These are phyloP conservation scores for Stromatinia cepivora DNA, from an alignment of 2,329 filamentous ascomycete species.

Conservation along the genomic window DNA sequence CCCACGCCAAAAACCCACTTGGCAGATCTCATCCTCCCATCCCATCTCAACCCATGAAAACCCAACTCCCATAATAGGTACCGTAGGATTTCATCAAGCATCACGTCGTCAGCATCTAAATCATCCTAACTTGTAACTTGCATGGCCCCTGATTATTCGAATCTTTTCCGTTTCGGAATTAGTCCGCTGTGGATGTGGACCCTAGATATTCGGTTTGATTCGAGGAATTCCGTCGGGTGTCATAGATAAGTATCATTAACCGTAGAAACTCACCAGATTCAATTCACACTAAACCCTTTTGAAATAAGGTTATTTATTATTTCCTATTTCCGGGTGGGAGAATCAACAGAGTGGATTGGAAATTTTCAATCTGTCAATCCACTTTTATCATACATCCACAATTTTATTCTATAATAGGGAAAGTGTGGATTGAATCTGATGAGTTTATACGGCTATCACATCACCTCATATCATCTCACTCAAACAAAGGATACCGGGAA, in stretches of 20 bases:
- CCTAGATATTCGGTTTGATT: neutral
- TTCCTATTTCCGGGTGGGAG: too few species aligned
- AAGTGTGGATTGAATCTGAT: neutral
- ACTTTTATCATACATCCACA: too few species aligned
- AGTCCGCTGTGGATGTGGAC: neutral
- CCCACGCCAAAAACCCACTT: neutral
- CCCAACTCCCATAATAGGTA: neutral
- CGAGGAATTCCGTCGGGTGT: neutral
- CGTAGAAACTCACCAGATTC: neutral
- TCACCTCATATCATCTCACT: neutral
- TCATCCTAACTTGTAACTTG: neutral
- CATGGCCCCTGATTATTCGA: neutral
- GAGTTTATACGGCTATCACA: neutral
- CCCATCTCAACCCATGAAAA: neutral
- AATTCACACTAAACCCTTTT: neutral
- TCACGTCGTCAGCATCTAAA: neutral
- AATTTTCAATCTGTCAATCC: too few species aligned
- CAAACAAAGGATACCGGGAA: neutral
- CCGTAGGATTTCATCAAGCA: neutral
- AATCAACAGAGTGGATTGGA: too few species aligned
- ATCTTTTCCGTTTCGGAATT: neutral
- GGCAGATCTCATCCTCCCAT: conserved; percentile 3
- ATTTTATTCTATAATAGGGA: too few species aligned
- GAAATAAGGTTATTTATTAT: too few species aligned
- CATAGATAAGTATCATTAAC: neutral